Percentiles rank a stretch among this genome's conserved stretches.
phyloP scores from a whole-genome alignment of 2,329 filamentous ascomycete genomes.

The Colletotrichum endophyticum region DNA sequence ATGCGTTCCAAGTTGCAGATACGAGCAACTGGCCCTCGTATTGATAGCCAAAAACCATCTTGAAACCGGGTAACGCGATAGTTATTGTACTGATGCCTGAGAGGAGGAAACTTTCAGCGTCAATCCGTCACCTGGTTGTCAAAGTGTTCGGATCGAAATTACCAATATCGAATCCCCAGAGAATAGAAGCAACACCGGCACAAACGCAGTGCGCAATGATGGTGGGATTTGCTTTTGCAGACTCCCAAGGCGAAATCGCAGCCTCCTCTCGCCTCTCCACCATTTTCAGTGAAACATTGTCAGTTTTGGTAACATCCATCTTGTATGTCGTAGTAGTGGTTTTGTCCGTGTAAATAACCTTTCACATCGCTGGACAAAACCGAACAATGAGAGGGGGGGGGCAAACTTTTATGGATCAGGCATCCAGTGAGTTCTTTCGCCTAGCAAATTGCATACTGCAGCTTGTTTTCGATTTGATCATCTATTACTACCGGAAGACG shows the following conservation, averaged over 20 bases:
- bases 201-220: neutral
- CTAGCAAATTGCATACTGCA: no score
- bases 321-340: neutral
- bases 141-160: neutral
- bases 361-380: no score
- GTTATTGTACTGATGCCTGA: neutral
- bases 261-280: neutral
- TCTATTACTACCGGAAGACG: no score
- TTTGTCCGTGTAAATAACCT: neutral
- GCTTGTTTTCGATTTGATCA: no score
- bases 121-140: neutral
- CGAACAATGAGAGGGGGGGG: no score
- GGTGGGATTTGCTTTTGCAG: neutral
- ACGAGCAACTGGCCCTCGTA: slow-evolving; percentile 30
- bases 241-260: neutral
- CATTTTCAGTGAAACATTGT: neutral
- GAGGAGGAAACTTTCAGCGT: no score
- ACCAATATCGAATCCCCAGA: neutral
- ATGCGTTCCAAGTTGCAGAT: neutral
- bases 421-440: no score
- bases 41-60: slow-evolving; percentile 35
- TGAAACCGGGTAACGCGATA: slow-evolving; percentile 35
- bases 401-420: no score
- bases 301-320: neutral
- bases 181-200: neutral